Percentiles rank a stretch among this genome's conserved stretches.
Conservation (phyloP, 1,284 basidiomycete genomes). For the Irpex lacteus region DNA sequence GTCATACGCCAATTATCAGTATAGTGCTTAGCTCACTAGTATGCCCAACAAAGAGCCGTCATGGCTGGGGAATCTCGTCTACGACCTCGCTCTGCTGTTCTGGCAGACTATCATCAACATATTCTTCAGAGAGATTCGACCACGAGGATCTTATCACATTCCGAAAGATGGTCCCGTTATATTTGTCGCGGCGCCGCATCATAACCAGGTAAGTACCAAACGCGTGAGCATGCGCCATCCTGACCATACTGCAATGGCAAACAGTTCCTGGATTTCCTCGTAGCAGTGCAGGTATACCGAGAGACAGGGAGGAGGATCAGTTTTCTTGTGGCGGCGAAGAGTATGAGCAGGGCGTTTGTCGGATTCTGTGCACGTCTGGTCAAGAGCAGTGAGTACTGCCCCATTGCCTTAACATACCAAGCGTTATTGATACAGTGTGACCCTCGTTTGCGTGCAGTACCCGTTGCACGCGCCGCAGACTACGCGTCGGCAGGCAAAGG, state of each 20-base stretch:
- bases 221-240: background rate
- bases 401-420: background rate
- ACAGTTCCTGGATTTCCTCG: slow-evolving; percentile 94
- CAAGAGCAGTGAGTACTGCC: slow-evolving; percentile 77
- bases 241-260: slow-evolving; percentile 3
- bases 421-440: background rate
- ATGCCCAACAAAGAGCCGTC: background rate
- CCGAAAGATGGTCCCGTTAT: slow-evolving; percentile 92
- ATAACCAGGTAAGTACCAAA: slow-evolving; percentile 76
- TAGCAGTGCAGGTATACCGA: slow-evolving; percentile 85
- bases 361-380: slow-evolving; percentile 86
- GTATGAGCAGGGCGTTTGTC: slow-evolving; percentile 78
- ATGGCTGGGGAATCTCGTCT: slow-evolving; percentile 33
- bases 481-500: slow-evolving; percentile 81
- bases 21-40: background rate
- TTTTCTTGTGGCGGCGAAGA: slow-evolving; percentile 93
- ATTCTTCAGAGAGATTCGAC: slow-evolving; percentile 96
- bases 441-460: slow-evolving; percentile 53
- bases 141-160: slow-evolving; percentile 93
- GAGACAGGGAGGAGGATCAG: slow-evolving; percentile 87
- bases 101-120: slow-evolving; percentile 88
- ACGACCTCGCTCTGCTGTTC: slow-evolving; percentile 71
- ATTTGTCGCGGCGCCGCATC: slow-evolving; percentile 97
- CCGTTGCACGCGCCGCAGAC: slow-evolving; percentile 92
- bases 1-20: background rate